Percentiles rank a stretch among this genome's conserved stretches.
phyloP scores from a whole-genome alignment of 768 basidiomycete species.

The Mycena latifolia region DNA sequence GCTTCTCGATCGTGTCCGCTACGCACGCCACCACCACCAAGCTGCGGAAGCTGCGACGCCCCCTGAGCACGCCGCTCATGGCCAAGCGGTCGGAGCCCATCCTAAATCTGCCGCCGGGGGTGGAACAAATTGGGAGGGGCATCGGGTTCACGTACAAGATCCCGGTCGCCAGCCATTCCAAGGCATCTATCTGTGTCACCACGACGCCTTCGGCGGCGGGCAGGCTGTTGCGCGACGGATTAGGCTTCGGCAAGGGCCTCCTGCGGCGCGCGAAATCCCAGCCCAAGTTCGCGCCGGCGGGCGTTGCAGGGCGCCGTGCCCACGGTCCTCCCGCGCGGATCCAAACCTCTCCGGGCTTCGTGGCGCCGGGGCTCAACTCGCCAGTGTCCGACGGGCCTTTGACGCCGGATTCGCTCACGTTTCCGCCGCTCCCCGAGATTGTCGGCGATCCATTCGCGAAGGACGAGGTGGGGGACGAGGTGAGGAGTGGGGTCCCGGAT shows the following conservation, averaged over 20 bases:
- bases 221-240: constrained; percentile 36
- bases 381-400: constrained; percentile 40
- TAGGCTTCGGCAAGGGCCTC: constrained; percentile 32
- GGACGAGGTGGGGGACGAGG: constrained; percentile 22
- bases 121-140: constrained; percentile 63
- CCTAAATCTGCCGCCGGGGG: constrained; percentile 56
- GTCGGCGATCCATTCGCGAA: constrained; percentile 35
- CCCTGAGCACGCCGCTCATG: constrained; percentile 47
- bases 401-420: constrained; percentile 39
- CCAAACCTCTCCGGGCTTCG: constrained; percentile 18
- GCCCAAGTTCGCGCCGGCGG: constrained; percentile 15
- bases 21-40: constrained; percentile 55
- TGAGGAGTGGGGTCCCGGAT: constrained; percentile 10
- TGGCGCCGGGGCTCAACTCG: constrained; percentile 22
- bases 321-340: constrained; percentile 27
- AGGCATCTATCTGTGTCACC: constrained; percentile 44
- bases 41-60: constrained; percentile 53
- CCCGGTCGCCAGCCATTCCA: constrained; percentile 45
- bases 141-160: constrained; percentile 63
- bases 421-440: constrained; percentile 34
- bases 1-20: constrained; percentile 51
- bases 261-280: constrained; percentile 26
- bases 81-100: constrained; percentile 41
- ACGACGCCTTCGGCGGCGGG: constrained; percentile 40
- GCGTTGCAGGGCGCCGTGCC: neutral